Base-by-base conservation (phyloP, 2,329 filamentous ascomycete genomes). In the Fusarium chaquense region DNA sequence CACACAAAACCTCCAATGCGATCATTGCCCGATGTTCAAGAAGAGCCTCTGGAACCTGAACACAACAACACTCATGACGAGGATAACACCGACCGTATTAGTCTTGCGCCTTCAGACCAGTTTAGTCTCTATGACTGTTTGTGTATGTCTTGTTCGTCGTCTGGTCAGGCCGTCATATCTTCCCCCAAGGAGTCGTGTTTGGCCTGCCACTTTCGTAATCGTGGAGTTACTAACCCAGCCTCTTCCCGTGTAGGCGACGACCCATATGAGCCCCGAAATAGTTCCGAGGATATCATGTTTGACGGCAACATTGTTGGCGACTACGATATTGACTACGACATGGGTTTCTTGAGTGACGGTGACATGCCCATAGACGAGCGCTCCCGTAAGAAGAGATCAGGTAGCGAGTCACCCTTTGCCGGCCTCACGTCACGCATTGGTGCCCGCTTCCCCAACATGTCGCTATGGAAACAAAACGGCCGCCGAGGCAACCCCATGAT, bases 1-100 rank as follows among this genome's bases (percentile, higher is more conserved):
- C 66, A 75, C 54, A 71, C 73, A 66, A 87, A 89, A 69, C 82
- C 87, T 0, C 84, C 85, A 73, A 93, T 93, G 80, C 86, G 88
- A 64, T 86, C 85, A 54, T 84, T 98, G 66, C 91, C 93, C 18
- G 92, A 96, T 74, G 91, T 98, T 22, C 88, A 94, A 75, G 94
- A 98, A 78, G 94, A 97, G 75, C 90, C 91, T 3, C 81, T 89
- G 43, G 91, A 94, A 77, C 87, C 86, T 56, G 91, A 91, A 24
- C 87, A 90, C 36, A 46, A 12, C 57, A 40, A 20, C 36, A 13
- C 11, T 4, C 30, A 33, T 43, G 24, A 63, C 20, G 24, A 47
- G 24, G 38, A 50, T 18, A 36, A 28, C 30, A 85, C 86, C 55
- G 83, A 84, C 51, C 81, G 85, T 62, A 83, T 85, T 30, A 83